Evolutionary conservation across 2,329 filamentous ascomycete genomes (phyloP).

Genomic region (Claviceps sp.): DNA sequence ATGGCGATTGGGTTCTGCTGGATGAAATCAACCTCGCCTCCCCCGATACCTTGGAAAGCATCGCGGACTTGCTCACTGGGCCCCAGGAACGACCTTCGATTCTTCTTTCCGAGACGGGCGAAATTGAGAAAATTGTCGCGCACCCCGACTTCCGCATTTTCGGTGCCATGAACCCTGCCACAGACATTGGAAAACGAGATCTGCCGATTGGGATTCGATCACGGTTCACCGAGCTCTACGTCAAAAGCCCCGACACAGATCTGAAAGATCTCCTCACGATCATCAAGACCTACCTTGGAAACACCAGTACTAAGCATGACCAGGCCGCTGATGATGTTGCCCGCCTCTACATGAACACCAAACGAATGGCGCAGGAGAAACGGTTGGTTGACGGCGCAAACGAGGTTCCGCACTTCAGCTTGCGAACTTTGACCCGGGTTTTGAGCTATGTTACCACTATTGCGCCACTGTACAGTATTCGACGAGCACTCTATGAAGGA

Average conservation of each 20-base stretch:
- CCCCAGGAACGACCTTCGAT: constrained; percentile 64
- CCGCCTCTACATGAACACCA: constrained; percentile 76
- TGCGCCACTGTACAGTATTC: constrained; percentile 67
- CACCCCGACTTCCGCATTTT: constrained; percentile 94
- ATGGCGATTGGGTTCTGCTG: constrained; percentile 91
- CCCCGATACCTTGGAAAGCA: constrained; percentile 85
- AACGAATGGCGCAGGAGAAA: constrained; percentile 67
- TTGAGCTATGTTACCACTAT: constrained; percentile 81
- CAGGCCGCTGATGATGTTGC: constrained; percentile 70
- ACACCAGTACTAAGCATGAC: constrained; percentile 56
- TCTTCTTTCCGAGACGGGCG: constrained; percentile 82
- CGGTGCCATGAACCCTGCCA: constrained; percentile 97
- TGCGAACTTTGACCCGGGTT: constrained; percentile 83
- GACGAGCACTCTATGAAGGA: constrained; percentile 81
- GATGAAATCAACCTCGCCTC: constrained; percentile 97
- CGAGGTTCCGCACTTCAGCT: constrained; percentile 91
- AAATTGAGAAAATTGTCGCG: constrained; percentile 77
- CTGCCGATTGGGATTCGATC: constrained; percentile 78
- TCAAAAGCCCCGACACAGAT: constrained; percentile 78
- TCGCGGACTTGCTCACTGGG: constrained; percentile 75
- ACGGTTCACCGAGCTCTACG: constrained; percentile 90
- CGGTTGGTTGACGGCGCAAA: constrained; percentile 80
- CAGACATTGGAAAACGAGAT: constrained; percentile 92
- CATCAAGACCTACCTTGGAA: constrained; percentile 75
- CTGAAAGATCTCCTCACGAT: constrained; percentile 77